Conservation (phyloP, 805 yeast genomes). For the Dipodascopsis tothii region DNA sequence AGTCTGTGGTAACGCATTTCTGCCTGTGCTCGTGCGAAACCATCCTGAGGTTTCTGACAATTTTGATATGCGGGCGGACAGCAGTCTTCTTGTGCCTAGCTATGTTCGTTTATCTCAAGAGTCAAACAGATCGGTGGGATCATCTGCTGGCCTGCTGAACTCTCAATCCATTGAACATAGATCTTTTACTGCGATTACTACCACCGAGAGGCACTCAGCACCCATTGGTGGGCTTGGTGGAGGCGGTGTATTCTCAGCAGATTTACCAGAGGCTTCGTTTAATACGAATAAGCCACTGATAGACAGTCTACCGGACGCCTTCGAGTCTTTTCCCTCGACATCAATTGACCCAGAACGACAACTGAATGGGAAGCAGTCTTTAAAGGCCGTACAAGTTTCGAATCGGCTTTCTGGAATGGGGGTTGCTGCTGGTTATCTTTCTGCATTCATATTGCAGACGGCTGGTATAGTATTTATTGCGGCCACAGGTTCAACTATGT, state of each 20-base stretch:
- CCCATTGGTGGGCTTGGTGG: too few species aligned
- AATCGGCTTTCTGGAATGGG: conserved; percentile 54
- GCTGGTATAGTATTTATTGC: conserved; percentile 43
- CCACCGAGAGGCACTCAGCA: too few species aligned
- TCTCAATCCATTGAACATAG: too few species aligned
- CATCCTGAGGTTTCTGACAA: conserved; percentile 25
- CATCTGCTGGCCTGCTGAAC: too few species aligned
- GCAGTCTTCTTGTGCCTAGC: too few species aligned
- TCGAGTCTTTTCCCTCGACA: neutral
- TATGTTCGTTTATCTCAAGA: too few species aligned
- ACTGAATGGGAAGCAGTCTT: conserved; percentile 8
- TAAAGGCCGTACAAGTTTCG: conserved; percentile 19
- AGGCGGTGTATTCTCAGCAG: too few species aligned
- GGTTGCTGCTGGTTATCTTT: conserved; percentile 60
- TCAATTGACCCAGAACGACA: neutral
- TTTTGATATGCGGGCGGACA: neutral
- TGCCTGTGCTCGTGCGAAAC: conserved; percentile 53
- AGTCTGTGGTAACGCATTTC: conserved; percentile 69
- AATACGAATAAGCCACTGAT: neutral
- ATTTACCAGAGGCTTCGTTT: neutral
- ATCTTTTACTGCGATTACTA: too few species aligned
- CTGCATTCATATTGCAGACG: conserved; percentile 60
- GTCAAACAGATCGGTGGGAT: too few species aligned
- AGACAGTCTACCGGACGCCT: neutral
- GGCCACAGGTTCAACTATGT: conserved; percentile 34